These are phyloP conservation scores for Laetiporus sulphureus DNA, from an alignment of 1,284 basidiomycete species.

Conservation along the genomic window DNA sequence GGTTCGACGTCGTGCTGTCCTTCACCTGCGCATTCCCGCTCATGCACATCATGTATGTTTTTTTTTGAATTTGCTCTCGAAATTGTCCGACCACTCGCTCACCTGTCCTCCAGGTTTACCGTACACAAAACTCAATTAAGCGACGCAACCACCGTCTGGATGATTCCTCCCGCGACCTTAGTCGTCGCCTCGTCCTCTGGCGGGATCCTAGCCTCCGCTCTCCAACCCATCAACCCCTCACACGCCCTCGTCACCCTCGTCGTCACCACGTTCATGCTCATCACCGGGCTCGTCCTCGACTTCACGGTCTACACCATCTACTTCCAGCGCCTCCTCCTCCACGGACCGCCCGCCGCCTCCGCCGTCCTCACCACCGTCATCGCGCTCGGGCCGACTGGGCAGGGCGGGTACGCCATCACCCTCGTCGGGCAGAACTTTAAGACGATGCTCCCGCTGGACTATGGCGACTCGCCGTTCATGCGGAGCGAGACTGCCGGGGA, in stretches of 20 bases:
- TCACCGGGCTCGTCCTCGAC: constrained; percentile 44
- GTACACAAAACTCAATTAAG: constrained; percentile 43
- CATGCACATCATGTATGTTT: constrained; percentile 47
- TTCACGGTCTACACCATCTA: constrained; percentile 41
- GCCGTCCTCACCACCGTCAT: constrained; percentile 21
- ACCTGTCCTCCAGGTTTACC: constrained; percentile 35
- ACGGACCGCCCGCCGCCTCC: constrained; percentile 29
- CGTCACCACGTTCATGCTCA: constrained; percentile 39
- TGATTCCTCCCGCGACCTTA: constrained; percentile 56
- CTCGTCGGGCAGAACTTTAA: constrained; percentile 39
- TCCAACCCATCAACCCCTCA: constrained; percentile 28
- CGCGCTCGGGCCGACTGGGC: constrained; percentile 28
- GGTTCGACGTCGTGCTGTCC: constrained; percentile 44
- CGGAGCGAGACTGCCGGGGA: constrained; percentile 19
- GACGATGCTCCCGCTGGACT: constrained; percentile 30
- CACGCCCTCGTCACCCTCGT: constrained; percentile 43
- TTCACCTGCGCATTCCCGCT: constrained; percentile 46
- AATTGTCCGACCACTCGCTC: no score
- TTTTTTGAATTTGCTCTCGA: no score
- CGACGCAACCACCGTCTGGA: constrained; percentile 43
- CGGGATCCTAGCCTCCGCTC: constrained; percentile 39
- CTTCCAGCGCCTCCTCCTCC: constrained; percentile 32
- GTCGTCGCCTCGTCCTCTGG: constrained; percentile 56
- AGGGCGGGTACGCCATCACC: constrained; percentile 50
- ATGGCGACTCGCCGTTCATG: constrained; percentile 19